Evolutionary conservation across 495 filamentous ascomycete genomes (phyloP).

Genomic region (Podospora pseudopauciseta): DNA sequence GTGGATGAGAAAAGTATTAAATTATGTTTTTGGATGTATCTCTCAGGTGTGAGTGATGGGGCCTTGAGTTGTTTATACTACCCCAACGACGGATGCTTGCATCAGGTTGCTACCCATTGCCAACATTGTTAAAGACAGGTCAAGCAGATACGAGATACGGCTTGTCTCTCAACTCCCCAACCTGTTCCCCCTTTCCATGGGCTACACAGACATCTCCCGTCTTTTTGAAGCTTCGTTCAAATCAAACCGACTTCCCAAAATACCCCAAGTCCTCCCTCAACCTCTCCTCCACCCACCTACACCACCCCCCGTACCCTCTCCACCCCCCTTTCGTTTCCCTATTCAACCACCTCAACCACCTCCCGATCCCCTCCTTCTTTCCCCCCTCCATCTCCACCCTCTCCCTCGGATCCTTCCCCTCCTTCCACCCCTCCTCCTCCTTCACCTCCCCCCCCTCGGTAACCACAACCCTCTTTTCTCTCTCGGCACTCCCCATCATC

Average conservation of each 20-base stretch:
- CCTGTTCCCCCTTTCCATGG: too few relatives aligned
- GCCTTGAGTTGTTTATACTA: too few relatives aligned
- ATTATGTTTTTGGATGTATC: too few relatives aligned
- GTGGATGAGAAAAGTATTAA: too few relatives aligned
- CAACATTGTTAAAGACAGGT: too few relatives aligned
- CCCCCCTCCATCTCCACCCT: constrained; percentile 1
- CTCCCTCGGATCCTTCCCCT: neutral
- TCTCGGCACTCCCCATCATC: constrained; percentile 15
- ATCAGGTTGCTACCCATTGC: too few relatives aligned
- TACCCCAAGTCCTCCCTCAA: constrained; percentile 31
- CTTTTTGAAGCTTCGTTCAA: too few relatives aligned
- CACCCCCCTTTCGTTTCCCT: constrained; percentile 34
- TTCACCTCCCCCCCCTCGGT: neutral
- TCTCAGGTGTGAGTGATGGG: too few relatives aligned
- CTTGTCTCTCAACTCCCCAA: too few relatives aligned
- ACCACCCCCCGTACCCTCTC: constrained; percentile 41
- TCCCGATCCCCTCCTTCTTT: constrained; percentile 31
- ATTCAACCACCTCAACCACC: constrained; percentile 46
- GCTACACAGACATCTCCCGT: too few relatives aligned
- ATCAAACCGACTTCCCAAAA: constrained; percentile 34
- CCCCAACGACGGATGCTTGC: too few relatives aligned
- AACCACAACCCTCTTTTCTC: constrained; percentile 4
- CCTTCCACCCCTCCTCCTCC: constrained; percentile 9
- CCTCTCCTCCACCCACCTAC: constrained; percentile 46
- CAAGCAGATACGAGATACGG: too few relatives aligned